Evolutionary conservation across 2,329 filamentous ascomycete species (phyloP).

Genomic region (Alternaria ventricosa): DNA sequence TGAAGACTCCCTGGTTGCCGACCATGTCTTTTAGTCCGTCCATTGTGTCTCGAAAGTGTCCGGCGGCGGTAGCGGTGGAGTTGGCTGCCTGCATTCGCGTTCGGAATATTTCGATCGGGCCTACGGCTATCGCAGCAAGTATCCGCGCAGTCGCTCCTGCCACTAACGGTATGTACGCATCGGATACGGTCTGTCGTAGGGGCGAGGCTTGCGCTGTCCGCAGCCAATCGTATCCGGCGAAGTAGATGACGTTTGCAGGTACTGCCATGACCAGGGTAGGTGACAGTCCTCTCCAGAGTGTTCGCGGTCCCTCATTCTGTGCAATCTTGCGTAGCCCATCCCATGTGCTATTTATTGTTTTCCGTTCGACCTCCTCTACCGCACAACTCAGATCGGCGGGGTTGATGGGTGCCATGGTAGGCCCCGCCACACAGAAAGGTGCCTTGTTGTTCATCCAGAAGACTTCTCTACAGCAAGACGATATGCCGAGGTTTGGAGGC

Average conservation of each 20-base stretch:
- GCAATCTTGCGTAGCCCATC: slow-evolving; percentile 95
- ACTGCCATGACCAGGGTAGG: slow-evolving; percentile 94
- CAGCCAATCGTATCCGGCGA: slow-evolving; percentile 96
- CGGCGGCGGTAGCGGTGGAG: slow-evolving; percentile 53
- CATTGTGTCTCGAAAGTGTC: slow-evolving; percentile 81
- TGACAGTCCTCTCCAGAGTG: slow-evolving; percentile 92
- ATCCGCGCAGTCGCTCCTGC: slow-evolving; percentile 81
- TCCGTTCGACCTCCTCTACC: slow-evolving; percentile 83
- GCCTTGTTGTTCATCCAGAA: slow-evolving; percentile 92
- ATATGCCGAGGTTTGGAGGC: slow-evolving; percentile 86
- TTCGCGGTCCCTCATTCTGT: slow-evolving; percentile 83
- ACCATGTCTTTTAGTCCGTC: slow-evolving; percentile 82
- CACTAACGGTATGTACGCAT: slow-evolving; percentile 78
- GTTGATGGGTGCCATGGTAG: slow-evolving; percentile 53
- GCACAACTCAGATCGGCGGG: slow-evolving; percentile 69
- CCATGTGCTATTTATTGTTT: slow-evolving; percentile 86
- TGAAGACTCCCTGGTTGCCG: slow-evolving; percentile 73
- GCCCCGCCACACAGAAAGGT: slow-evolving; percentile 78
- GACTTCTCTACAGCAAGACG: slow-evolving; percentile 93
- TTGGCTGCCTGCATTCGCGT: slow-evolving; percentile 86
- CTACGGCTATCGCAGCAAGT: slow-evolving; percentile 81
- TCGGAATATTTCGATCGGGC: slow-evolving; percentile 91
- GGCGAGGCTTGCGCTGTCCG: slow-evolving; percentile 77
- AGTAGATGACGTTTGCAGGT: slow-evolving; percentile 97
- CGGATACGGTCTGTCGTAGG: slow-evolving; percentile 62